Evolutionary conservation across 2,329 filamentous ascomycete species (phyloP).

Genomic region (Colletotrichum sp.): DNA sequence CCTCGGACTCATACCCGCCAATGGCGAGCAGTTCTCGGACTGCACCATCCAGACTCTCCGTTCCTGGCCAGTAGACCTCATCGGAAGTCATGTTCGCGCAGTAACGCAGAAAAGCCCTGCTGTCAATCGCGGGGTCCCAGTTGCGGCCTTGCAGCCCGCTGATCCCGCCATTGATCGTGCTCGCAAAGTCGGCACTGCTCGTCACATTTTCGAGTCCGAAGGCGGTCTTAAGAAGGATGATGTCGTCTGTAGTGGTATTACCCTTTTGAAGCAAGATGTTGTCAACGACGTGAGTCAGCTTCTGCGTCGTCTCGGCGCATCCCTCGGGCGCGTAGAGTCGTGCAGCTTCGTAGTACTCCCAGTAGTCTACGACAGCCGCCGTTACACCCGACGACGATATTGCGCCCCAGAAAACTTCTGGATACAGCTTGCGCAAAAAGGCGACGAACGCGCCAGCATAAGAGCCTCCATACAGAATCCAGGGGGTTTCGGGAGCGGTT

Average conservation of each 20-base stretch:
- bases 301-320: conserved; percentile 71
- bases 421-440: conserved; percentile 77
- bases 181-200: conserved; percentile 53
- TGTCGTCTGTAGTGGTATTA: neutral
- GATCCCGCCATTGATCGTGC: conserved; percentile 46
- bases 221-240: conserved; percentile 43
- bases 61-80: conserved; percentile 45
- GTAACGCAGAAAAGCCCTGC: conserved; percentile 48
- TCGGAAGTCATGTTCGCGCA: conserved; percentile 52
- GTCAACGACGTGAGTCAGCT: conserved; percentile 56
- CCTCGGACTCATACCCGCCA: conserved; percentile 33
- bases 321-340: conserved; percentile 55
- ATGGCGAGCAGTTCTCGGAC: conserved; percentile 44
- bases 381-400: conserved; percentile 85
- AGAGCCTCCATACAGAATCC: conserved; percentile 82
- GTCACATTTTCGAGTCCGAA: conserved; percentile 53
- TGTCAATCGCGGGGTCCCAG: conserved; percentile 57
- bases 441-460: conserved; percentile 84
- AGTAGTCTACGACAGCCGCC: conserved; percentile 79
- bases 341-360: conserved; percentile 62
- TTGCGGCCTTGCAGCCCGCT: conserved; percentile 51
- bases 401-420: conserved; percentile 77
- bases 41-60: conserved; percentile 37
- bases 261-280: conserved; percentile 49
- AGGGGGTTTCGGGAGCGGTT: conserved; percentile 69